Conservation (phyloP, 2,329 filamentous ascomycete genomes). For the Trichoderma breve region DNA sequence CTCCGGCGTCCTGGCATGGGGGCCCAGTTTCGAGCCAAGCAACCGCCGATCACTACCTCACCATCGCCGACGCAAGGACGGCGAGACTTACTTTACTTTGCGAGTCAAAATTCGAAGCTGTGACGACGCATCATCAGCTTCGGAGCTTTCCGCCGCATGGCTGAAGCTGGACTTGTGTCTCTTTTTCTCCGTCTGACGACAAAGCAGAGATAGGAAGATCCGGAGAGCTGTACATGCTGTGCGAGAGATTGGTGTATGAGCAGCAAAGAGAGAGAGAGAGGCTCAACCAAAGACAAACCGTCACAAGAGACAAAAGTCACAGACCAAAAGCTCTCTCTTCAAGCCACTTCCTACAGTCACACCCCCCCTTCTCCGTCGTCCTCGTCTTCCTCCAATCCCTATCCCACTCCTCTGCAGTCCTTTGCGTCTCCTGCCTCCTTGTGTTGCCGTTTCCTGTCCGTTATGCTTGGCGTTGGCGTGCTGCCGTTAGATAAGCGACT, state of each 20-base stretch:
- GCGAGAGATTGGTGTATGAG: background rate
- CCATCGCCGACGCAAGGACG: background rate
- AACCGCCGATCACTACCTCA: constrained; percentile 18
- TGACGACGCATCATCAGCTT: background rate
- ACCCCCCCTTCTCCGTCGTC: background rate
- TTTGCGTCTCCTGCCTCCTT: background rate
- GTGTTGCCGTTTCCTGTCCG: background rate
- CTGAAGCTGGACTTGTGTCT: background rate
- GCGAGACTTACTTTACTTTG: background rate
- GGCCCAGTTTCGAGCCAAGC: background rate
- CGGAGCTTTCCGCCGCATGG: background rate
- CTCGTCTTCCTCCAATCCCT: background rate
- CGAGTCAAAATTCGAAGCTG: background rate
- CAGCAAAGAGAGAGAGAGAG: background rate
- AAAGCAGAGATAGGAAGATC: background rate
- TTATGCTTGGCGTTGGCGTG: constrained; percentile 12
- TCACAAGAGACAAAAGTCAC: background rate
- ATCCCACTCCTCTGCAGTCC: background rate
- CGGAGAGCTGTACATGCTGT: background rate
- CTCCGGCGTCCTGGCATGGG: constrained; percentile 12
- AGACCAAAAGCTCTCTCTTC: background rate
- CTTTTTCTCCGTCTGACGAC: background rate
- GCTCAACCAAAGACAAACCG: background rate
- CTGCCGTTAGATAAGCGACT: constrained; percentile 18
- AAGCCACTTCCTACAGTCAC: constrained; percentile 7